These are phyloP conservation scores for Iberis amara DNA, from an alignment of 441 rosid species.

Conservation along the genomic window DNA sequence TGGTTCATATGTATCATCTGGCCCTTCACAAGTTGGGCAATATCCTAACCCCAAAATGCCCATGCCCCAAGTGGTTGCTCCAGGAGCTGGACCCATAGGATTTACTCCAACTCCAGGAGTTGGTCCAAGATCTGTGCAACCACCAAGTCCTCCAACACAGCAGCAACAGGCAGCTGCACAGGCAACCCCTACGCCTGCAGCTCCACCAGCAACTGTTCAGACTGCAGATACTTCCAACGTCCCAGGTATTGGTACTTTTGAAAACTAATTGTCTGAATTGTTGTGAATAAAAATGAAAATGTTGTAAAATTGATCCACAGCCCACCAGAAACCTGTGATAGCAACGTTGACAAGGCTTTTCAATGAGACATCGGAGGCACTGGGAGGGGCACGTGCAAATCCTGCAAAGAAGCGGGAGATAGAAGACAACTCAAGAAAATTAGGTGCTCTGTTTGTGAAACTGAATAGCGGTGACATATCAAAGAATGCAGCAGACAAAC, in stretches of 20 bases:
- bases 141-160: slow-evolving; percentile 63
- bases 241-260: slow-evolving; percentile 53
- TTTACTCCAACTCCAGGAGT: slow-evolving; percentile 62
- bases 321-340: slow-evolving; percentile 65
- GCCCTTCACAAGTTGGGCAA: slow-evolving; percentile 47
- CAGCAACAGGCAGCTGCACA: slow-evolving; percentile 42
- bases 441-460: slow-evolving; percentile 91
- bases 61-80: slow-evolving; percentile 57
- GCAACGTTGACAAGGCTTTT: slow-evolving; percentile 78
- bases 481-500: slow-evolving; percentile 84
- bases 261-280: slow-evolving; percentile 16
- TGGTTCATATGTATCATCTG: slow-evolving; percentile 46
- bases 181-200: slow-evolving; percentile 55
- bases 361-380: slow-evolving; percentile 86
- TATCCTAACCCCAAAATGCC: slow-evolving; percentile 54
- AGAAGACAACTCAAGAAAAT: slow-evolving; percentile 87
- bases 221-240: slow-evolving; percentile 84
- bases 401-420: slow-evolving; percentile 88
- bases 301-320: slow-evolving; percentile 42
- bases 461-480: slow-evolving; percentile 91
- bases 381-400: slow-evolving; percentile 89
- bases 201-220: slow-evolving; percentile 88
- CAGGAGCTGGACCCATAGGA: slow-evolving; percentile 51
- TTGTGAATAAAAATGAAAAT: not conserved
- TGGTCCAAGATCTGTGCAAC: slow-evolving; percentile 78